Evolutionary conservation across 345 rosid species (phyloP).

Genomic region (Lumnitzera littorea): DNA sequence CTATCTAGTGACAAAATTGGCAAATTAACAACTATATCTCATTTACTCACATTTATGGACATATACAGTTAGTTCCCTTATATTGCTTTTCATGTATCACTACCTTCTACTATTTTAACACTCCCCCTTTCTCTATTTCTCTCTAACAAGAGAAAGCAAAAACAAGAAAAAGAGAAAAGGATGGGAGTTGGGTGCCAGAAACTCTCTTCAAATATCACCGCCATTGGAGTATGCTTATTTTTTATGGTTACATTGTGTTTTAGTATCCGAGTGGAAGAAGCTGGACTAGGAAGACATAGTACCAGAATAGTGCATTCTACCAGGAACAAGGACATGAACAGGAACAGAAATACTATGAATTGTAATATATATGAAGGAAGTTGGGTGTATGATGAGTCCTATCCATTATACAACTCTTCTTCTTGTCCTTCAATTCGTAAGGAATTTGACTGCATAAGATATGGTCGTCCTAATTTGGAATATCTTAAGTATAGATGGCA

Average conservation of each 20-base stretch:
- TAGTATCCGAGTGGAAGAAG: neutral
- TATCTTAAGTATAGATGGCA: slow-evolving; percentile 81
- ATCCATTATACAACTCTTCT: slow-evolving; percentile 63
- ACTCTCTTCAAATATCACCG: neutral
- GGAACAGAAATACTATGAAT: too few species aligned
- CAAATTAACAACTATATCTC: too few species aligned
- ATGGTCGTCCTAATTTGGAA: slow-evolving; percentile 65
- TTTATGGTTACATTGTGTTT: slow-evolving; percentile 1
- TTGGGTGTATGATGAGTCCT: slow-evolving; percentile 64
- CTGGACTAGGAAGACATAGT: neutral
- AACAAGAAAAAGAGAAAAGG: neutral
- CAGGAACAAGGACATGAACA: neutral
- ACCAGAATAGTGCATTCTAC: neutral
- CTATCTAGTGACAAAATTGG: too few species aligned
- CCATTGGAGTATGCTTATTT: neutral
- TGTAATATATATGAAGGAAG: slow-evolving; percentile 63
- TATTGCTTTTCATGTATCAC: too few species aligned
- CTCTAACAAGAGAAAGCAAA: neutral
- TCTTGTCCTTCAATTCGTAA: slow-evolving; percentile 65
- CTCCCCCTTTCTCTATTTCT: neutral
- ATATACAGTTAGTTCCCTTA: too few species aligned
- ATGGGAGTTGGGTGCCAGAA: slow-evolving; percentile 4
- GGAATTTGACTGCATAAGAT: slow-evolving; percentile 74
- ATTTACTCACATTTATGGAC: too few species aligned
- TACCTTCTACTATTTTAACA: too few species aligned